Evolutionary conservation across 768 basidiomycete genomes (phyloP), one percentile per base, ranked within the genome.

Genomic region (Phaeolepiota aurea): DNA sequence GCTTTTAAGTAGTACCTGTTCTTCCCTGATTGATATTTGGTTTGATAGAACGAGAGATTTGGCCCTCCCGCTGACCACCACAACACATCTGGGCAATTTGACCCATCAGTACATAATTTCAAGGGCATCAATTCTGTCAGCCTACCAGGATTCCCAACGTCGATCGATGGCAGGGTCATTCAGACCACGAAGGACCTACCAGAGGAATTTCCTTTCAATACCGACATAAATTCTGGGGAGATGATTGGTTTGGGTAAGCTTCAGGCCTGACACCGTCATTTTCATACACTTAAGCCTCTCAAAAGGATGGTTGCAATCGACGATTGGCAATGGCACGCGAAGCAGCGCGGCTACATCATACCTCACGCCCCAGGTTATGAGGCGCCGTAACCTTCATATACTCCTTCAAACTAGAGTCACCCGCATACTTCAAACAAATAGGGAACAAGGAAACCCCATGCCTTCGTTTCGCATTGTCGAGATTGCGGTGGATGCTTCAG

Each of bases 31-130:
- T n/a, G n/a, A n/a, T n/a, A n/a, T n/a, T n/a, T n/a, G n/a, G n/a
- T n/a, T n/a, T n/a, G n/a, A n/a, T n/a, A 41, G 40, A 55, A 52
- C 40, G 63, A 62, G 47, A 47, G 40, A 32, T 56, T 50, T 45
- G 46, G 47, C 11, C 32, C 56, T 11, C 65, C 69, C 0, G 58
- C 57, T n/a, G 65, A 70, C 43, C 48, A 54, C 20, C 64, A 66
- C 42, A 48, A 68, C 48, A 62, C 59, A 10, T 50, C 58, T 9
- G 62, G 59, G 5, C 51, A 69, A 52, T 64, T 56, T 35, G 48
- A 59, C 25, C 66, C 70, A 2, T 47, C 57, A 4, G 43, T 61
- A 13, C 70, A 71, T 48, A 61, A 64, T 23, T 53, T 48, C 18
- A 48, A 45, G 3, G 69, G 70, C 3, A 49, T 51, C 11, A 48